These are phyloP conservation scores for Gonium pectorale DNA, from an alignment of 139 green algal genomes.

Conservation along the genomic window DNA sequence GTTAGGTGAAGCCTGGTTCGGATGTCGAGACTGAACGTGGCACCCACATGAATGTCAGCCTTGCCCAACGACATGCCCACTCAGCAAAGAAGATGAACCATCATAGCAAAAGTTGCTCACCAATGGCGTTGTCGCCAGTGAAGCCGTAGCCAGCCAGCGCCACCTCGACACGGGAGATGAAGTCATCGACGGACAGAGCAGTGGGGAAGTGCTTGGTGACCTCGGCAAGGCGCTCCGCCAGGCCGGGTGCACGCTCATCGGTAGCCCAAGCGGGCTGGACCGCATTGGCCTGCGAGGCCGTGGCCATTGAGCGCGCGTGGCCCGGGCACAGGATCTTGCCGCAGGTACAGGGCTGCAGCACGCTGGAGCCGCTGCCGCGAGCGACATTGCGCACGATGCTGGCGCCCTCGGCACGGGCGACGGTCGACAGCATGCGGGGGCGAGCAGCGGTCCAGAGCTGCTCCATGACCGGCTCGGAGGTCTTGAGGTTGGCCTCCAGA, in stretches of 20 bases:
- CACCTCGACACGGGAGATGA: conserved; percentile 80
- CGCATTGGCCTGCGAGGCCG: background rate
- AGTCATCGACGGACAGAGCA: conserved; percentile 82
- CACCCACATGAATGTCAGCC: too few species aligned
- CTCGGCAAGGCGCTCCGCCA: conserved; percentile 35
- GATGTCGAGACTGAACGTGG: too few species aligned
- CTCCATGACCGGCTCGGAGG: background rate
- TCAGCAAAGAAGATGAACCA: too few species aligned
- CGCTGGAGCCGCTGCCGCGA: background rate
- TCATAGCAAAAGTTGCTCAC: too few species aligned
- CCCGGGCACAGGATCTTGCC: conserved; percentile 49
- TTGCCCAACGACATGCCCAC: too few species aligned
- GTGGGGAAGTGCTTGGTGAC: conserved; percentile 76
- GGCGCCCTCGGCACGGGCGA: background rate
- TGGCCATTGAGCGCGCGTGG: conserved; percentile 28
- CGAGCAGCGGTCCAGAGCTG: background rate
- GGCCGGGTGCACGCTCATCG: conserved; percentile 13
- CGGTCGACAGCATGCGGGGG: conserved; percentile 10
- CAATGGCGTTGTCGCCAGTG: conserved; percentile 64
- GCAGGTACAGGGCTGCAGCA: conserved; percentile 43
- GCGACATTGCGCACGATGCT: conserved; percentile 12
- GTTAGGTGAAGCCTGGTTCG: too few species aligned
- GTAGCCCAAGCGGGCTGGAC: conserved; percentile 9
- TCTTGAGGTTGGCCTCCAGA: conserved; percentile 1
- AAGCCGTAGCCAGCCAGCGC: conserved; percentile 81